These are phyloP conservation scores for Poa annua DNA, from an alignment of 176 grass and related monocot genomes.

Conservation along the genomic window DNA sequence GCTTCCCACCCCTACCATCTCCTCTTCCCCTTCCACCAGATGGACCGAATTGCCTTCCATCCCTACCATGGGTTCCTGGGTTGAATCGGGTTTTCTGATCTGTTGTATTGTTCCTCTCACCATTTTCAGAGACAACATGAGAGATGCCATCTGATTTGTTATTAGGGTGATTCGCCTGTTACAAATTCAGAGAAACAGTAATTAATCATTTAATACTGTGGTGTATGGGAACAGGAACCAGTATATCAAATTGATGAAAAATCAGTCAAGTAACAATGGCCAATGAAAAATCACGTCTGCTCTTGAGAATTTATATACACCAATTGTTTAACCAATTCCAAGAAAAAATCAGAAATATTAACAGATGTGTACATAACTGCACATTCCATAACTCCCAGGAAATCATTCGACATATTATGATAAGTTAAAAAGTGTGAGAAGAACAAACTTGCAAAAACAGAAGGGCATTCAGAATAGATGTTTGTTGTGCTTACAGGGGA, in stretches of 20 bases:
- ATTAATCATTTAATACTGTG: conserved; percentile 8
- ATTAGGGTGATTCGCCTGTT: conserved; percentile 47
- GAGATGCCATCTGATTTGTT: conserved; percentile 40
- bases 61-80: conserved; percentile 46
- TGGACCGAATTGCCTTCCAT: conserved; percentile 48
- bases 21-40: conserved; percentile 55
- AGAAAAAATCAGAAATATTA: not conserved
- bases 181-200: conserved; percentile 35
- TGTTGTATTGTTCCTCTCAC: conserved; percentile 37
- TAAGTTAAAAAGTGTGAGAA: not conserved
- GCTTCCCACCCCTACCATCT: conserved; percentile 35
- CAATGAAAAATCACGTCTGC: not conserved
- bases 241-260: not conserved
- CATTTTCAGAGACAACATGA: conserved; percentile 41
- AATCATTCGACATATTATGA: not conserved
- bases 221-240: not conserved
- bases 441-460: conserved; percentile 9
- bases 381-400: not conserved
- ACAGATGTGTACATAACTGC: not conserved
- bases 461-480: not conserved
- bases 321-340: not conserved
- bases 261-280: not conserved
- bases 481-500: not conserved
- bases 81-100: conserved; percentile 55
- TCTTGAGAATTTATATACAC: conserved; percentile 4